Base-by-base conservation (phyloP, 2,329 filamentous ascomycete genomes). In the Penicillium nordicum region DNA sequence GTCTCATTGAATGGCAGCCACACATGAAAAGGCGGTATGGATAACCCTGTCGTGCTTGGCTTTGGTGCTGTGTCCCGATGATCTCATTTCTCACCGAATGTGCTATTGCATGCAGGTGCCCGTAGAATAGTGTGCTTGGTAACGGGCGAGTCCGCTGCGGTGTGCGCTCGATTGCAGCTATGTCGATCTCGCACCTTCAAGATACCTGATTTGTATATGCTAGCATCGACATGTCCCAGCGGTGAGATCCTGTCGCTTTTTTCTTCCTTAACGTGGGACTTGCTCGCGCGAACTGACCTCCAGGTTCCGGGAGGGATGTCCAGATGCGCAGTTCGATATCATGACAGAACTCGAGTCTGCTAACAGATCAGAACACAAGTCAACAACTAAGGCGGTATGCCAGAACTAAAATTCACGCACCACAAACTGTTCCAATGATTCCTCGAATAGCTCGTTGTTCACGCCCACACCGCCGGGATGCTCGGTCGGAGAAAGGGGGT, bases 391-490 rank as follows among this genome's bases (percentile, higher is more conserved):
- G 43, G 52, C 40, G 41, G 34, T 11, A 21, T 34, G 50, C 34
- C 53, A 23, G 23, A 36, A 50, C 10, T 37, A 47, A 41, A 56
- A 25, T 21, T 38, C 14, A 70, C 75, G 60, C 72, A 79, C 78
- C 69, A 80, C 78, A 62, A 80, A 80, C 57, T 79, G 77, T 64
- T 80, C 77, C 38, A 80, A 64, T 7, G 83, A 85, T 53, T 81
- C 76, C 67, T 87, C 84, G 64, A 87, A 87, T 53, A 87, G 72
- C 71, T 87, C 84, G 64, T 87, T 87, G 56, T 84, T 81, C 37
- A 87, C 84, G 2, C 84, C 84, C 32, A 84, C 72, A 12, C 84
- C 84, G 10, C 81, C 80, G 0, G 82, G 80, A 69, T 87, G 84
- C 66, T 87, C 84, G 1, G 79, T 74, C 0, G 84, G 84, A 36